These are phyloP conservation scores for Triticum dicoccoides DNA, from an alignment of 176 grass and related monocot species.

Conservation along the genomic window DNA sequence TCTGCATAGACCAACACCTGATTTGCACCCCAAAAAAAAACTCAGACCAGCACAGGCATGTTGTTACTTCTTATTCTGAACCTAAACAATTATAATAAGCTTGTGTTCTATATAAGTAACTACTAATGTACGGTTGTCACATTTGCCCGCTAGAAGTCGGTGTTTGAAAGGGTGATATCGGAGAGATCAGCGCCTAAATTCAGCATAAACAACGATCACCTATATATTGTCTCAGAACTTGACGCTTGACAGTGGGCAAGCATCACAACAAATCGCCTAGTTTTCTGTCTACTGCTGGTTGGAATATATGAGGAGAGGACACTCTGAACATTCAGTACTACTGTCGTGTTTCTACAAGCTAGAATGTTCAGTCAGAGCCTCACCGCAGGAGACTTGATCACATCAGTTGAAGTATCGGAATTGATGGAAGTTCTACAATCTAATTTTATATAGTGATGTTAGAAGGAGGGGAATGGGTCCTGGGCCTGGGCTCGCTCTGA, in stretches of 20 bases:
- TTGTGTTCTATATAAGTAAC: not conserved
- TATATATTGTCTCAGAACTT: not conserved
- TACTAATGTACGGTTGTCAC: conserved; percentile 50
- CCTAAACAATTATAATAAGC: not conserved
- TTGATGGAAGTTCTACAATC: no score
- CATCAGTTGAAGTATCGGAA: no score
- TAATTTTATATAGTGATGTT: no score
- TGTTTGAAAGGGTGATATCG: conserved; percentile 59
- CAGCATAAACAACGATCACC: not conserved
- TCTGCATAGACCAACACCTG: no score
- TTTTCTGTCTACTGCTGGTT: not conserved
- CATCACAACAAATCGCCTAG: not conserved
- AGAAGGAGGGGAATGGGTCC: no score
- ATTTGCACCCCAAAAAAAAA: no score
- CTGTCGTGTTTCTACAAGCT: no score
- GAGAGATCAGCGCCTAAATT: conserved; percentile 73
- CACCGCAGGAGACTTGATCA: no score
- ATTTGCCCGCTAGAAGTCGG: conserved; percentile 78
- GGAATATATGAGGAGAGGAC: not conserved
- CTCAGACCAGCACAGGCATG: no score
- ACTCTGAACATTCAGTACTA: not conserved
- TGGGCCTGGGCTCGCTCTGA: no score
- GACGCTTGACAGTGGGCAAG: not conserved
- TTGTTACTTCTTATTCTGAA: not conserved
- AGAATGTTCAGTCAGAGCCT: no score